Evolutionary conservation across 306 rosid species (phyloP).

Genomic region (Rubus parviflorus): DNA sequence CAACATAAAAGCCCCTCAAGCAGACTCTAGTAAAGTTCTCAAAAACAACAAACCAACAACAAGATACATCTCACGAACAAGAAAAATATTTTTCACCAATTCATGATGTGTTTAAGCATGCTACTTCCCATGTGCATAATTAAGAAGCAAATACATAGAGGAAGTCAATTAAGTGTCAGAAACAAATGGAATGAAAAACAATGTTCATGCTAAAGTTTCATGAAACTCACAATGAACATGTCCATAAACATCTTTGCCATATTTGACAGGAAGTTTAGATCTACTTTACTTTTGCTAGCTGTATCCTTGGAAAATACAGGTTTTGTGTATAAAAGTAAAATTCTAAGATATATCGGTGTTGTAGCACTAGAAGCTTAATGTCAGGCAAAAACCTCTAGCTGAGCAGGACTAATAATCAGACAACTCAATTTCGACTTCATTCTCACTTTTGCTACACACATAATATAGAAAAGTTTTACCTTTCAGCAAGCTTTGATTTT

Average conservation of each 20-base stretch:
- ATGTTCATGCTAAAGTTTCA: background rate
- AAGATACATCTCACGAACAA: background rate
- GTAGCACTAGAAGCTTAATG: background rate
- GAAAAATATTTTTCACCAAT: background rate
- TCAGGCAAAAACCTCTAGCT: background rate
- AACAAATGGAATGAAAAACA: background rate
- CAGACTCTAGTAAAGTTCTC: background rate
- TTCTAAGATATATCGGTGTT: background rate
- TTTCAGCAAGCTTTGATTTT: conserved; percentile 59
- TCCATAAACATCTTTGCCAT: background rate
- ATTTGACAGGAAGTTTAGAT: background rate
- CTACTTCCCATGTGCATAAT: background rate
- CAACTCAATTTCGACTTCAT: background rate
- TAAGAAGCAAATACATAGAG: background rate
- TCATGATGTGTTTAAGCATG: background rate
- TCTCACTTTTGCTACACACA: background rate
- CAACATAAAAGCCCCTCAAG: background rate
- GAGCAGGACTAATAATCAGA: background rate
- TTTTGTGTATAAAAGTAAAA: background rate
- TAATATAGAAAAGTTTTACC: conserved; percentile 32
- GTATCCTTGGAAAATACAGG: background rate
- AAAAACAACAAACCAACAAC: background rate
- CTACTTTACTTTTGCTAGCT: background rate
- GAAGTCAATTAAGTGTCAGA: background rate
- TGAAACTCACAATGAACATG: background rate